Base-by-base conservation (phyloP, 1,139 yeast genomes). In the Casaregolazyma lundiana region DNA sequence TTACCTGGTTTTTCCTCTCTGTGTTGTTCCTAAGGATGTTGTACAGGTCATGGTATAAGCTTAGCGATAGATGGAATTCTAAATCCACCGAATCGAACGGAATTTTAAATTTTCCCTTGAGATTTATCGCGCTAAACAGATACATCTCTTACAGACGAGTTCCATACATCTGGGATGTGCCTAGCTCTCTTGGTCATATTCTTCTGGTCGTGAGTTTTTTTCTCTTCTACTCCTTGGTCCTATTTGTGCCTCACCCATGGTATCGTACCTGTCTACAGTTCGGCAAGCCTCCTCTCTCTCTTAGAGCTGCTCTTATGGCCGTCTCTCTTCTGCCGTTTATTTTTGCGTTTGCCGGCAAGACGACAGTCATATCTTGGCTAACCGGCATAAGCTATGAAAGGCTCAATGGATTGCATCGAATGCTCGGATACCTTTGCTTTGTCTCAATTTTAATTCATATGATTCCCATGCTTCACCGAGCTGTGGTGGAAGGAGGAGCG, bases 371-470 rank as follows among this genome's bases (percentile, higher is more conserved):
- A 37, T 75, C 78, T 46, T 66, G 70, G 63, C 47, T 79, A 5
- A 81, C 88, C 0, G 78, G 84, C 17, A 72, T 83, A 75, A 75
- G 81, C 41, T 80, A 76, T 57, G 73, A 84, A 24, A 75, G 81
- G 4, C 79, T 78, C 53, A 77, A 80, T 45, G 66, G 77, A 20
- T 76, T 72, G 55, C 89, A 83, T 61, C 66, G 80, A 72, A 72
- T 79, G 3, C 66, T 74, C 20, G 80, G 81, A 0, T 78, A 74
- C 67, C 71, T 72, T 1, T 69, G 77, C 8, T 67, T 80, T 34
- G 65, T 78, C 7, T 69, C 80, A 20, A 67, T 76, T 0, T 49
- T 78, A 53, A 70, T 78, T 17, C 87, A 80, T 56, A 68, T 79
- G 1, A 62, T 78, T 41, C 81, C 84, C 1, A 19, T 40, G 7